These are phyloP conservation scores for Fusarium nematophilum DNA, from an alignment of 2,329 filamentous ascomycete genomes.

Conservation along the genomic window DNA sequence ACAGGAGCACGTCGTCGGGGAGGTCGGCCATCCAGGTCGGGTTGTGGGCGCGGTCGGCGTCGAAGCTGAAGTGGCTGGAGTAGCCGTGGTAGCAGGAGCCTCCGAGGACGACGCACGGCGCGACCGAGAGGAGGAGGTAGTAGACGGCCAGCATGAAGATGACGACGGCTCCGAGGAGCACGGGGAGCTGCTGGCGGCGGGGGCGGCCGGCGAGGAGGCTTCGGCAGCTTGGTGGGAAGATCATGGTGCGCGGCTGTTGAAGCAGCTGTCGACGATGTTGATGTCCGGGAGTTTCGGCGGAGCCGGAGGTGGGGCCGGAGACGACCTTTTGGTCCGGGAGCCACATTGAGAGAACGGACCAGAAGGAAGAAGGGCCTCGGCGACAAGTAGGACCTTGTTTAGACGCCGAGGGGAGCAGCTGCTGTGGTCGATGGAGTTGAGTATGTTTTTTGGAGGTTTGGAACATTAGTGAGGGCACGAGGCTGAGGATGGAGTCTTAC, in stretches of 20 bases:
- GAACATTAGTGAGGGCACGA: constrained; percentile 28
- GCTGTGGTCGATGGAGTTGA: background rate
- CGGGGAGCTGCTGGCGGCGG: constrained; percentile 30
- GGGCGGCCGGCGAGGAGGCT: constrained; percentile 23
- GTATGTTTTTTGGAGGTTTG: background rate
- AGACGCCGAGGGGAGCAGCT: background rate
- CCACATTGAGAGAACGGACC: constrained; percentile 30
- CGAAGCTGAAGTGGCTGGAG: constrained; percentile 55
- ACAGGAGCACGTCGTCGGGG: constrained; percentile 54
- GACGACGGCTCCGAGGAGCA: constrained; percentile 28
- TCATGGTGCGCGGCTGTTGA: constrained; percentile 30
- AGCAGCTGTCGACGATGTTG: background rate
- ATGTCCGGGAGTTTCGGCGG: no score
- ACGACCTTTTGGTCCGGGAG: constrained; percentile 31
- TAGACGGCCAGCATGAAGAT: constrained; percentile 42
- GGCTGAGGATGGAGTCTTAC: constrained; percentile 11
- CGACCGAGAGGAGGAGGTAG: constrained; percentile 42
- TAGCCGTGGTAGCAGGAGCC: constrained; percentile 46
- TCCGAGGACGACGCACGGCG: constrained; percentile 43
- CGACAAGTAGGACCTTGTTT: background rate
- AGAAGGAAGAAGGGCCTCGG: background rate
- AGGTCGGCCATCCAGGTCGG: constrained; percentile 58
- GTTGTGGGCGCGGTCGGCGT: constrained; percentile 49
- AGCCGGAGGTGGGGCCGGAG: constrained; percentile 28
- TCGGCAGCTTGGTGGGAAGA: constrained; percentile 28